Base-by-base conservation (phyloP, 768 basidiomycete genomes). In the Tylopilus felleus region DNA sequence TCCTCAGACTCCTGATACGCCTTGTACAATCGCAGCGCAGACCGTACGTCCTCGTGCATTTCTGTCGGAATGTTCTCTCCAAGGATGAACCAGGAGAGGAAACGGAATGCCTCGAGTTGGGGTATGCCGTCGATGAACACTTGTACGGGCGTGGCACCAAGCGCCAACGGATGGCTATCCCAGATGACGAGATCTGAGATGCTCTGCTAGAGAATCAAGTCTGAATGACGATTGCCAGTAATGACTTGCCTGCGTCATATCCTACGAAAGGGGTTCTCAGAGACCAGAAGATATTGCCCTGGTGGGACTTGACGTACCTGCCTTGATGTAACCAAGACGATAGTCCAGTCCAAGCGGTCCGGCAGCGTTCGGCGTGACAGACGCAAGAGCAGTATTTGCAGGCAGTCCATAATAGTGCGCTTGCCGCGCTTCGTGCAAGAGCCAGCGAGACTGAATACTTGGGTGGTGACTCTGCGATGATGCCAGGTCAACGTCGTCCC, bases 61-160 rank as follows among this genome's bases (percentile, higher is more conserved):
- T 93, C 93, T 3, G 82, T 89, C 70, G 98, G 96, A 52, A 99
- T 98, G 62, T 90, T 85, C 66, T 93, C 85, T 43, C 88, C 80
- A 10, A 98, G 77, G n/a, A 98, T 80, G 68, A 87, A 93, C 93
- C 94, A 99, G 0, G 94, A 84, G 23, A 98, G 78, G 73, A 98
- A 99, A 8, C 93, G 84, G 21, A 99, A 77, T 0, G 94, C n/a
- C n/a, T 62, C 48, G 17, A 76, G 64, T 66, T 94, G 93, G 0
- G 83, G 66, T 52, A 93, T 86, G 12, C 92, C 92, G 59, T 95
- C 93, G 51, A 93, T 85, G 68, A 80, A 91, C 0, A 92, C 90
- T 62, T 93, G 90, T 4, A 73, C 69, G 0, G 93, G 92, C 1
- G 90, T 92, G 0, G 91, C 86, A 21, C 90, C 91, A 4, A 93